Conservation (phyloP, 2,329 filamentous ascomycete genomes). For the Neurospora crassa region DNA sequence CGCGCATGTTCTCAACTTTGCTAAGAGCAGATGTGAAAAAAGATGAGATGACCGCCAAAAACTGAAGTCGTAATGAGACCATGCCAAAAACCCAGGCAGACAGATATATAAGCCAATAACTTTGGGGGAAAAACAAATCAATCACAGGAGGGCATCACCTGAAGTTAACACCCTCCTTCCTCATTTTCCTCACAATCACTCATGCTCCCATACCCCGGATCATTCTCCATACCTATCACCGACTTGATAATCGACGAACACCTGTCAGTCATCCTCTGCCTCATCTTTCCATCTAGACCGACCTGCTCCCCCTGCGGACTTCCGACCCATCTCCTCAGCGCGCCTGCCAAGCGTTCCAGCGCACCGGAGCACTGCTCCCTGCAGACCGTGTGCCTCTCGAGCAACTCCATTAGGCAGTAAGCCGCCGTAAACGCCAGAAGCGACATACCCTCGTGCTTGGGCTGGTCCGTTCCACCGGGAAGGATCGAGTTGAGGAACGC, state of each 20-base stretch:
- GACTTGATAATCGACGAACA: slow-evolving; percentile 47
- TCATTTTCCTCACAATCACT: slow-evolving; percentile 35
- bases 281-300: slow-evolving; percentile 41
- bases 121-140: not conserved
- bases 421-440: slow-evolving; percentile 51
- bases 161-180: slow-evolving; percentile 12
- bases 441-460: slow-evolving; percentile 29
- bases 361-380: slow-evolving; percentile 36
- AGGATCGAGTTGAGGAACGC: slow-evolving; percentile 41
- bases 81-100: not conserved
- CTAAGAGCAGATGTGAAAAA: not conserved
- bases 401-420: slow-evolving; percentile 46
- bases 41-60: not conserved
- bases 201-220: slow-evolving; percentile 51
- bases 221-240: slow-evolving; percentile 49
- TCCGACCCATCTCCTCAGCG: slow-evolving; percentile 52
- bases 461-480: slow-evolving; percentile 26
- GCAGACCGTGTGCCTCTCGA: slow-evolving; percentile 37
- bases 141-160: not conserved
- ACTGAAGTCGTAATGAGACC: not conserved
- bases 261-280: slow-evolving; percentile 43
- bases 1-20: not conserved
- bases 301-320: slow-evolving; percentile 39
- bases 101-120: not conserved
- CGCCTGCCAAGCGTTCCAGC: slow-evolving; percentile 48